Percentiles rank a stretch among this genome's conserved stretches.
Evolutionary conservation across 352 stramenopile genomes (phyloP).

Genomic region (Globisporangium spiculum): DNA sequence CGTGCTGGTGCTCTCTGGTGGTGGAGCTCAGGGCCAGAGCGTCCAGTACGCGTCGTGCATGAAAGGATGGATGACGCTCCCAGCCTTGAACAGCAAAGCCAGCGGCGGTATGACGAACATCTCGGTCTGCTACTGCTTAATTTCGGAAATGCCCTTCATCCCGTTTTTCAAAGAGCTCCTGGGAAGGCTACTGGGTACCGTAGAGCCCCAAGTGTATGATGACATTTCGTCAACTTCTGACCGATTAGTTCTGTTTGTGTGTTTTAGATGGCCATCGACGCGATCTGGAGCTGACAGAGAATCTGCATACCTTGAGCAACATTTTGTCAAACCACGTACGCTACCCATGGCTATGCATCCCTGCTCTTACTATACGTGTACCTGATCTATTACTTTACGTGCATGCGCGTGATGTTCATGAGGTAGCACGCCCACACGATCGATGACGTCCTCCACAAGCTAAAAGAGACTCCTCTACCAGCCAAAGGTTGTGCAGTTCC

Average conservation of each 20-base stretch:
- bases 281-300: conserved; percentile 5
- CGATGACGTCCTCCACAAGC: conserved; percentile 26
- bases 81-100: conserved; percentile 3
- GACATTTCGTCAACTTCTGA: background rate
- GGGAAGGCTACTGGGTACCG: conserved; percentile 30
- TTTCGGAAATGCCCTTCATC: conserved; percentile 41
- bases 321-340: conserved; percentile 48
- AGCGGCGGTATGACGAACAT: conserved; percentile 15
- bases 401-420: background rate
- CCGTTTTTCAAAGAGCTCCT: conserved; percentile 40
- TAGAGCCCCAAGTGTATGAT: background rate
- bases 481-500: conserved; percentile 19
- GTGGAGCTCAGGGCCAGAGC: conserved; percentile 41
- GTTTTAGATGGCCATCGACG: conserved; percentile 13
- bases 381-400: background rate
- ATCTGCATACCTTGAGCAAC: conserved; percentile 18
- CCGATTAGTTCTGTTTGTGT: background rate
- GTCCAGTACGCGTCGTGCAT: conserved; percentile 60
- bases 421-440: conserved; percentile 39
- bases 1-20: conserved; percentile 49
- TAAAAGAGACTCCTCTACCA: conserved; percentile 24
- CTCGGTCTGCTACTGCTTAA: conserved; percentile 51
- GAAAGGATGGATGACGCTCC: conserved; percentile 34
- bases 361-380: background rate
- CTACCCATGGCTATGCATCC: no score